phyloP scores from a whole-genome alignment of 139 green algal genomes.

The Auxenochlorella pyrenoidosa region DNA sequence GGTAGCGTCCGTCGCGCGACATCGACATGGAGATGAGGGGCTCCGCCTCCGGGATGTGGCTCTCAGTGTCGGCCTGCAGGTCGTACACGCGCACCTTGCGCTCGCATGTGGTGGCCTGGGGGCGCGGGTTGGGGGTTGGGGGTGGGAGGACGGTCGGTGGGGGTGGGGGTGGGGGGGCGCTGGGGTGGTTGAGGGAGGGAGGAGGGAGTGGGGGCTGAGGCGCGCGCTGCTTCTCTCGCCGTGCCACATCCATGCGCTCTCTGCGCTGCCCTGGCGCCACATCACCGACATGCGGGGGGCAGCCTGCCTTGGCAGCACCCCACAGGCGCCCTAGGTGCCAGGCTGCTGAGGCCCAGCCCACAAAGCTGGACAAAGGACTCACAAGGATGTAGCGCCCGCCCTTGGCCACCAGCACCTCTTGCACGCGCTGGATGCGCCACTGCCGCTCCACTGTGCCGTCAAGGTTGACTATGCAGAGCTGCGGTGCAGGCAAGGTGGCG shows the following conservation, averaged over 20 bases:
- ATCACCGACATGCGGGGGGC: too few relatives aligned
- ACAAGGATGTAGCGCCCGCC: constrained; percentile 32
- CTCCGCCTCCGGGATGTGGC: constrained; percentile 6
- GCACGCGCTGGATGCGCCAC: constrained; percentile 34
- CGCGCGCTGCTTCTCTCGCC: too few relatives aligned
- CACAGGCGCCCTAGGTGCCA: too few relatives aligned
- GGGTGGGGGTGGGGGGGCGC: background rate
- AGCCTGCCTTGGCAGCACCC: too few relatives aligned
- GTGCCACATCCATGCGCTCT: too few relatives aligned
- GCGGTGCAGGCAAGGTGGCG: background rate
- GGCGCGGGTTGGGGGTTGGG: too few relatives aligned
- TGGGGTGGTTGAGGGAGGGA: background rate
- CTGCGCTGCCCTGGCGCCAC: too few relatives aligned
- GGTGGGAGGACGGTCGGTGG: background rate
- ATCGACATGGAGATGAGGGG: constrained; percentile 60
- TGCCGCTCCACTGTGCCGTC: constrained; percentile 11
- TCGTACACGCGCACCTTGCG: constrained; percentile 39
- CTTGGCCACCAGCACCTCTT: constrained; percentile 37
- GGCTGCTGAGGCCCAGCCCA: too few relatives aligned
- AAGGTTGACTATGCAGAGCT: constrained; percentile 28
- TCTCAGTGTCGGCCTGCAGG: constrained; percentile 1
- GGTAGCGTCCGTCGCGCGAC: constrained; percentile 56
- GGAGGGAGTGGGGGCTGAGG: too few relatives aligned
- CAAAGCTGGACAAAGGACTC: background rate
- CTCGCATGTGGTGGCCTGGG: constrained; percentile 36